Evolutionary conservation across 169 alveolate species (phyloP).

Genomic region (Babesia ovis): DNA sequence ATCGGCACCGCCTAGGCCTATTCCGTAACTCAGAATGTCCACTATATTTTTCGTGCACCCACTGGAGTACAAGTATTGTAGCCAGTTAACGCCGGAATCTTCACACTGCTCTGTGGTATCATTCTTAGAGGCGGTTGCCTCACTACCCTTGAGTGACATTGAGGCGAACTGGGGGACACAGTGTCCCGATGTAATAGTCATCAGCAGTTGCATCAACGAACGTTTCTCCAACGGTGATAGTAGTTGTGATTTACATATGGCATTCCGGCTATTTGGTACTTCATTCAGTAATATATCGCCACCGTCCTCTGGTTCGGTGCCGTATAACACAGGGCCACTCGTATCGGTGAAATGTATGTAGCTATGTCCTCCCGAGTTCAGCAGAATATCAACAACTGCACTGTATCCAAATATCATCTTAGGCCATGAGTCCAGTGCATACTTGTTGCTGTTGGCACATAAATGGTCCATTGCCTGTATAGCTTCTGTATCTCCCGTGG

Average conservation of each 20-base stretch:
- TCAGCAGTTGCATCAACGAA: slow-evolving; percentile 22
- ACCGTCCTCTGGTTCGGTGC: slow-evolving; percentile 13
- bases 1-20: slow-evolving; percentile 30
- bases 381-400: slow-evolving; percentile 38
- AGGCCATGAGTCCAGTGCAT: slow-evolving; percentile 66
- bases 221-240: slow-evolving; percentile 50
- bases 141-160: slow-evolving; percentile 10
- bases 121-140: background rate
- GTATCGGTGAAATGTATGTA: slow-evolving; percentile 48
- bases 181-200: background rate
- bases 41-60: slow-evolving; percentile 43
- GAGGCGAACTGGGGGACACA: slow-evolving; percentile 21
- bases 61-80: slow-evolving; percentile 17
- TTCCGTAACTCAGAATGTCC: slow-evolving; percentile 35
- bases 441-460: slow-evolving; percentile 10
- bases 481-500: background rate
- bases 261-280: slow-evolving; percentile 17
- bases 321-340: slow-evolving; percentile 29
- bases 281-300: slow-evolving; percentile 2
- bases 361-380: slow-evolving; percentile 39
- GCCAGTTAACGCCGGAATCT: slow-evolving; percentile 35
- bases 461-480: slow-evolving; percentile 21
- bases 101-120: background rate
- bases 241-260: slow-evolving; percentile 39
- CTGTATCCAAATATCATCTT: slow-evolving; percentile 27